Conservation (phyloP, 2,329 filamentous ascomycete genomes). For the Phialocephala subalpina region DNA sequence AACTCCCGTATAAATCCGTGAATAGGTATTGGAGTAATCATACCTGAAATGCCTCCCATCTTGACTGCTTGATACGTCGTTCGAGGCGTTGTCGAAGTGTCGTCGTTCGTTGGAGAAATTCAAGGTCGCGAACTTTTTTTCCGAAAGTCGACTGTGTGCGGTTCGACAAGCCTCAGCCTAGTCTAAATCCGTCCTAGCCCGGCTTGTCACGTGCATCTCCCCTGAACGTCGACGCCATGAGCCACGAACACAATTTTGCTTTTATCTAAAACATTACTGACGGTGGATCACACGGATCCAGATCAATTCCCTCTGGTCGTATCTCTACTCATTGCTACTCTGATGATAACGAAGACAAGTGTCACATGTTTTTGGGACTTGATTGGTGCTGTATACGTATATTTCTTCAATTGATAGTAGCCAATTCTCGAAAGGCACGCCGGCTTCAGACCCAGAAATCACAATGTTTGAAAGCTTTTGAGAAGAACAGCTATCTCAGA, state of each 20-base stretch:
- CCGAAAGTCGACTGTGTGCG: slow-evolving; percentile 3
- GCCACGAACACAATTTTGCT: neutral
- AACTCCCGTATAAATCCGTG: no score
- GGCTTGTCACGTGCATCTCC: neutral
- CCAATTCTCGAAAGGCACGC: no score
- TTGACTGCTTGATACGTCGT: slow-evolving; percentile 67
- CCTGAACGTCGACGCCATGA: neutral
- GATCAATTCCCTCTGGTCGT: neutral
- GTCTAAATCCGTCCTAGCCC: neutral
- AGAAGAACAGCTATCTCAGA: no score
- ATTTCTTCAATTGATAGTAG: no score
- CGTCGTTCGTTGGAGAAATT: slow-evolving; percentile 21
- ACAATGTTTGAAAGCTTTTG: no score
- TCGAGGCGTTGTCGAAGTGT: slow-evolving; percentile 28
- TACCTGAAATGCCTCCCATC: slow-evolving; percentile 79
- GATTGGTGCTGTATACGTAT: no score
- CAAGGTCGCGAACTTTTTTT: slow-evolving; percentile 15
- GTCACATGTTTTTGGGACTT: neutral
- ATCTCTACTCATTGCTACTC: neutral
- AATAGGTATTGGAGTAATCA: no score
- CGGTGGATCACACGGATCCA: neutral
- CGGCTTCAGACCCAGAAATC: no score
- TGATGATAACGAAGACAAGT: neutral
- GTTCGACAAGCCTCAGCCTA: neutral
- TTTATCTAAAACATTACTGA: neutral